Evolutionary conservation across 257 asterid species (phyloP).

Genomic region (Misopates orontium): DNA sequence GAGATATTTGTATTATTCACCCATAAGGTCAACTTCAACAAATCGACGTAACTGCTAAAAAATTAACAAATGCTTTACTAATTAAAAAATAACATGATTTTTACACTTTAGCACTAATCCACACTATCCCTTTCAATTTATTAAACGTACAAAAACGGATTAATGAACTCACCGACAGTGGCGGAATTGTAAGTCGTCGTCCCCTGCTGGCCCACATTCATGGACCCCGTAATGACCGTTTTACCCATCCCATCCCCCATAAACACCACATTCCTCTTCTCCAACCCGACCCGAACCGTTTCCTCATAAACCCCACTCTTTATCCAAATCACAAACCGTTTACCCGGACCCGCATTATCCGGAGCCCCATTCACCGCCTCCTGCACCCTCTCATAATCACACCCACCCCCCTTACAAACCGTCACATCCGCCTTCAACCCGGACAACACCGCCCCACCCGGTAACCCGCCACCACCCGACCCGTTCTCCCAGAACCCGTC

Average conservation of each 20-base stretch:
- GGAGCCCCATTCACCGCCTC: constrained; percentile 63
- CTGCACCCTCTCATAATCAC: constrained; percentile 52
- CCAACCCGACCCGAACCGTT: constrained; percentile 56
- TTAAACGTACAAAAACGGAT: too few species aligned
- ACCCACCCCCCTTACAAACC: constrained; percentile 45
- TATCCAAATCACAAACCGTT: constrained; percentile 60
- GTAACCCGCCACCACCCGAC: constrained; percentile 29
- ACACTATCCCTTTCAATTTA: too few species aligned
- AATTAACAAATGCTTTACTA: neutral
- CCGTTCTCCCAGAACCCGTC: constrained; percentile 61
- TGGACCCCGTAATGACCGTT: constrained; percentile 63
- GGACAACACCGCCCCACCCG: too few species aligned
- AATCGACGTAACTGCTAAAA: too few species aligned
- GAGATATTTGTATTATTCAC: too few species aligned
- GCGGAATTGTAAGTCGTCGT: constrained; percentile 61
- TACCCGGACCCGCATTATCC: constrained; percentile 10
- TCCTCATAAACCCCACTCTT: constrained; percentile 62
- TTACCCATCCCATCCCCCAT: constrained; percentile 74
- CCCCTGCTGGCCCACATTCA: constrained; percentile 50
- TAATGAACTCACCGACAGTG: constrained; percentile 51
- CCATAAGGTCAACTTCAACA: too few species aligned
- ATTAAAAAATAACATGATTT: neutral
- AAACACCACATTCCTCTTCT: constrained; percentile 65
- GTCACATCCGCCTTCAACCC: constrained; percentile 54
- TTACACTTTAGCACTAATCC: too few species aligned